Evolutionary conservation across 192 early-diverging fungal genomes (phyloP), one percentile per base, ranked within the genome.

Genomic region (Coemansia sp.): DNA sequence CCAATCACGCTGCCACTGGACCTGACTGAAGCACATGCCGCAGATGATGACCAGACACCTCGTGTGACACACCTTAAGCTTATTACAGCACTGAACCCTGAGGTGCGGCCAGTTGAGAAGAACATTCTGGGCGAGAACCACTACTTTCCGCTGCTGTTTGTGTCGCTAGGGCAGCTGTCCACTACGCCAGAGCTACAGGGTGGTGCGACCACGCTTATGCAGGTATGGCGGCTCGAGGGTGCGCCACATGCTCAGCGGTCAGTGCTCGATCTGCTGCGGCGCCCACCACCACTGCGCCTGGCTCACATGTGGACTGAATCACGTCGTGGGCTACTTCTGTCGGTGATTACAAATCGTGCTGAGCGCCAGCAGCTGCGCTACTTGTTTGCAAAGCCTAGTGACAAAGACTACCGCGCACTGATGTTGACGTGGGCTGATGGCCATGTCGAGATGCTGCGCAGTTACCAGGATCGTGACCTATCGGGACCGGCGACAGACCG

Each of bases 291-390:
- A 19, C 60, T 81, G 17, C 64, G 64, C 55, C 64, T 81, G 16
- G 27, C 62, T 55, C 69, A 74, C 48, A 58, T 69, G 69, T 81
- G 78, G 78, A 75, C 72, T 10, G 72, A 71, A 67, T 43, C 43
- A 49, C 72, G 78, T 1, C 58, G 22, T 12, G 78, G 78, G 26
- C 50, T 75, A 38, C 72, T 81, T 35, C 58, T 81, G 38, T 67
- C 78, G 25, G 78, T 75, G 0, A 72, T 67, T 29, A 69, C 78
- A 11, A 81, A 81, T 43, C 72, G 78, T 4, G 78, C 78, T 12
- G 78, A 81, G 69, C 72, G 78, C n/a, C 78, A 81, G 66, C 78
- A 81, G 72, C 72, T 81, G 63, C 78, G 78, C 39, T 72, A 72
- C 29, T 41, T 81, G 64, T 81, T 81, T 75, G 78, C 78, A 3